A percentile compares a stretch with the other conserved stretches of the same genome.
phyloP scores from a whole-genome alignment of 768 basidiomycete genomes.

The Boletus eberwhitei region DNA sequence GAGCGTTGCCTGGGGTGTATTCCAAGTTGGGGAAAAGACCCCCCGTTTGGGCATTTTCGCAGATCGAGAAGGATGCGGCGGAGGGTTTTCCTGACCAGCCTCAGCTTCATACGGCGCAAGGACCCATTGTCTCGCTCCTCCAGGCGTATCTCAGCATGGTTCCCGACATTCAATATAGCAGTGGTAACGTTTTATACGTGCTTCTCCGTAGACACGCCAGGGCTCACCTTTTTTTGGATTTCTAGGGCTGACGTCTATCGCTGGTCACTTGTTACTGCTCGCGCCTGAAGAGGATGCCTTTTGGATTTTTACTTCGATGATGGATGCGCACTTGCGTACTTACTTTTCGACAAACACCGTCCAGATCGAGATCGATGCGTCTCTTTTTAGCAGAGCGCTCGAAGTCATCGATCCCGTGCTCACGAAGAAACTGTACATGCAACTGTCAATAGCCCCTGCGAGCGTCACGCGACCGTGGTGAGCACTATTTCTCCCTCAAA shows the following conservation, averaged over 20 bases:
- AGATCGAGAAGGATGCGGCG: constrained; percentile 59
- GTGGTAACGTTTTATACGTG: constrained; percentile 40
- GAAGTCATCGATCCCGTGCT: constrained; percentile 56
- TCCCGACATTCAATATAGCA: constrained; percentile 69
- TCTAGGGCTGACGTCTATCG: constrained; percentile 64
- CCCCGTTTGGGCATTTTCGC: constrained; percentile 43
- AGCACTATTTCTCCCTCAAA: neutral
- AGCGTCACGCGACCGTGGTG: constrained; percentile 66
- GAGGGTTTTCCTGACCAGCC: constrained; percentile 54
- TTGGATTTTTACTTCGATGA: constrained; percentile 85
- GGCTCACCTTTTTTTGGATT: neutral
- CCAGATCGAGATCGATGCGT: constrained; percentile 75
- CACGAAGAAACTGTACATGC: constrained; percentile 65
- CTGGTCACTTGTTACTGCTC: constrained; percentile 67
- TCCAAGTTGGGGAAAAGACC: constrained; percentile 55
- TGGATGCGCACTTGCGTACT: constrained; percentile 78
- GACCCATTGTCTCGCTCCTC: constrained; percentile 53
- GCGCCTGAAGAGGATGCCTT: constrained; percentile 88
- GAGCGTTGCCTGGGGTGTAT: constrained; percentile 68
- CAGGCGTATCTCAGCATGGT: constrained; percentile 85
- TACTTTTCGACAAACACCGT: constrained; percentile 62
- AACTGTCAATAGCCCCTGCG: constrained; percentile 56
- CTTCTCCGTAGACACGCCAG: neutral
- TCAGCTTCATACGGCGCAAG: constrained; percentile 54
- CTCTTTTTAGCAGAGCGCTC: constrained; percentile 66